These are phyloP conservation scores for Podospora didyma DNA, from an alignment of 495 filamentous ascomycete species.

Conservation along the genomic window DNA sequence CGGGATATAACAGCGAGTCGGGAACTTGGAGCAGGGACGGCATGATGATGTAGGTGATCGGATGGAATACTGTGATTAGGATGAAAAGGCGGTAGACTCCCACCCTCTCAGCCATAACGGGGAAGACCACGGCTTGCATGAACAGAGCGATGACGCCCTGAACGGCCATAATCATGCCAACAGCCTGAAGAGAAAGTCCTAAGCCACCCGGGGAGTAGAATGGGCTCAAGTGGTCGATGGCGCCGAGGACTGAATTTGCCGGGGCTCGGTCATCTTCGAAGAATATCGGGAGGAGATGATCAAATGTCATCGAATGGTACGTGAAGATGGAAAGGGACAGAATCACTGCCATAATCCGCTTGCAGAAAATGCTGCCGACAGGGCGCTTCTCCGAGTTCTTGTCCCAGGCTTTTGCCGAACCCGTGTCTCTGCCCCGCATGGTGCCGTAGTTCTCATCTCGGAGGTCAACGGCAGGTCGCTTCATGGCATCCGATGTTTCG, in stretches of 20 bases:
- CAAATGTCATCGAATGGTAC: conserved; percentile 85
- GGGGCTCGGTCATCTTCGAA: conserved; percentile 61
- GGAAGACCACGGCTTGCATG: conserved; percentile 74
- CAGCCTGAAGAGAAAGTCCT: conserved; percentile 65
- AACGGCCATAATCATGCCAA: conserved; percentile 74
- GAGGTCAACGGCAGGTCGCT: conserved; percentile 65
- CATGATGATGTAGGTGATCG: conserved; percentile 70
- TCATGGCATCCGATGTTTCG: conserved; percentile 65
- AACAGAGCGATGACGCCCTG: conserved; percentile 77
- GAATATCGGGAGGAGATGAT: conserved; percentile 80
- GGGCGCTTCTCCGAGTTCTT: conserved; percentile 29
- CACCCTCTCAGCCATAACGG: conserved; percentile 62
- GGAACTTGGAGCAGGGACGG: conserved; percentile 66
- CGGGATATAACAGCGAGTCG: conserved; percentile 50
- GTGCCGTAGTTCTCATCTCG: conserved; percentile 75
- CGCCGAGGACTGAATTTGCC: conserved; percentile 10
- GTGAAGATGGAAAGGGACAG: conserved; percentile 76
- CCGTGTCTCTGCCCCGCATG: conserved; percentile 55
- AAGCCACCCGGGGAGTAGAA: conserved; percentile 69
- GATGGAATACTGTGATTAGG: conserved; percentile 69
- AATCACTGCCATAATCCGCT: conserved; percentile 64
- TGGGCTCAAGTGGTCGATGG: conserved; percentile 22
- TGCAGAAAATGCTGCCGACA: conserved; percentile 48
- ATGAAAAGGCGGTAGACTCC: conserved; percentile 73
- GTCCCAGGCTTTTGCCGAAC: conserved; percentile 25